Conservation (phyloP, 2,329 filamentous ascomycete genomes). For the Hypoxylon rubiginosum region DNA sequence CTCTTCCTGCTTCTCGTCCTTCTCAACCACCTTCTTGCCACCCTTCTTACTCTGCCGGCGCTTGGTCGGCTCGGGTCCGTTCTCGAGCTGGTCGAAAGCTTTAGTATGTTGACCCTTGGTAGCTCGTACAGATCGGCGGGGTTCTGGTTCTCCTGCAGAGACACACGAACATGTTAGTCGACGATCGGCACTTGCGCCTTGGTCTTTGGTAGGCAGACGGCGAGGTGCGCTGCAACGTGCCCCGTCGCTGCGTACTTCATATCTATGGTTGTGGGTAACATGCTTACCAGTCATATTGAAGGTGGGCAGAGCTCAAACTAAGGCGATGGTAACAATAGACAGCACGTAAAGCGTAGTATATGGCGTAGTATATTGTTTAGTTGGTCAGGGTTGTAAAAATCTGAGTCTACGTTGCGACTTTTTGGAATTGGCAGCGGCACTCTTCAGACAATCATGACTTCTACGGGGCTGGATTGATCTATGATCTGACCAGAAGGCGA, state of each 20-base stretch:
- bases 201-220: background rate
- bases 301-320: constrained; percentile 24
- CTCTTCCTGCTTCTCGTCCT: constrained; percentile 68
- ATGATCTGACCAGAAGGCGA: constrained; percentile 45
- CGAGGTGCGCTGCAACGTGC: background rate
- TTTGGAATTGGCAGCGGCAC: constrained; percentile 37
- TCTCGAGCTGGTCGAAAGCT: constrained; percentile 82
- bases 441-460: constrained; percentile 53
- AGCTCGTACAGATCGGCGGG: constrained; percentile 91
- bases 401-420: constrained; percentile 46
- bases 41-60: constrained; percentile 60
- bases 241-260: constrained; percentile 7
- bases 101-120: constrained; percentile 97
- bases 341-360: constrained; percentile 22
- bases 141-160: constrained; percentile 71
- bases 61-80: constrained; percentile 67
- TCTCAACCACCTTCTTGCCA: constrained; percentile 68
- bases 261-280: constrained; percentile 32
- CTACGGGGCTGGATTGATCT: constrained; percentile 51
- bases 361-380: constrained; percentile 22
- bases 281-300: constrained; percentile 54
- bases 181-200: background rate
- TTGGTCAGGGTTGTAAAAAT: constrained; percentile 33
- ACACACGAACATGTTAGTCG: constrained; percentile 44
- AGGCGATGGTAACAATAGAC: constrained; percentile 1